phyloP scores from a whole-genome alignment of 2,329 filamentous ascomycete genomes.

The Aspergillus unguis region DNA sequence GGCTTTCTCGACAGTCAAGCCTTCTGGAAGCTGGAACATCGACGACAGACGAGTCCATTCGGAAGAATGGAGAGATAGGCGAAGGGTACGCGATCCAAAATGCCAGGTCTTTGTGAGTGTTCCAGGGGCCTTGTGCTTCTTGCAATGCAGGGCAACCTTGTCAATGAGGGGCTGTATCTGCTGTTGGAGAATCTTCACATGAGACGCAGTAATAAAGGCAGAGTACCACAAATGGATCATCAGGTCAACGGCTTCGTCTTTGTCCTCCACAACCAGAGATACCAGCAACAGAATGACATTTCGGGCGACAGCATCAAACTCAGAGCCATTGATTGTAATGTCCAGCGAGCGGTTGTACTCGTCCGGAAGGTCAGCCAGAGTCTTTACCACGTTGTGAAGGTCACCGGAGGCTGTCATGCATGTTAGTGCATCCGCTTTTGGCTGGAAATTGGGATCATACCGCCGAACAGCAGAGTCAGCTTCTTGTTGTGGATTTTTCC shows the following conservation, averaged over 20 bases:
- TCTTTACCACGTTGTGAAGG: constrained; percentile 43
- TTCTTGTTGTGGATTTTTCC: constrained; percentile 20
- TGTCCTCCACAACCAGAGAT: constrained; percentile 19
- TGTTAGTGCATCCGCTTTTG: neutral
- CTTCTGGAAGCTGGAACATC: constrained; percentile 19
- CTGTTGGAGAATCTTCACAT: constrained; percentile 23
- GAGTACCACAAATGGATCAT: constrained; percentile 51
- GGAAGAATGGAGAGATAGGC: constrained; percentile 17
- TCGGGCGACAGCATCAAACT: constrained; percentile 38
- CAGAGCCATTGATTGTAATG: constrained; percentile 41
- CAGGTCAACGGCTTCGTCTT: constrained; percentile 23
- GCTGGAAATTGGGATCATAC: constrained; percentile 13
- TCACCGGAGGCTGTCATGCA: constrained; percentile 43
- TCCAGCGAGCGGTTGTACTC: constrained; percentile 24
- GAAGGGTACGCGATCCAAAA: constrained; percentile 22
- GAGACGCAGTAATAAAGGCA: constrained; percentile 26
- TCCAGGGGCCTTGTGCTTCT: constrained; percentile 17
- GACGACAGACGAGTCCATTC: too few relatives aligned
- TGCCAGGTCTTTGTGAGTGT: constrained; percentile 28
- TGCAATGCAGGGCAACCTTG: constrained; percentile 18
- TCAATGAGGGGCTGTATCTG: constrained; percentile 32
- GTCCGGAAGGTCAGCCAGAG: constrained; percentile 34
- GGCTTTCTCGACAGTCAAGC: constrained; percentile 23
- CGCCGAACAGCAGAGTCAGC: constrained; percentile 36
- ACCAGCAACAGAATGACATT: constrained; percentile 43